phyloP scores from a whole-genome alignment of 2,329 filamentous ascomycete genomes.

The Epichloe hybrida region DNA sequence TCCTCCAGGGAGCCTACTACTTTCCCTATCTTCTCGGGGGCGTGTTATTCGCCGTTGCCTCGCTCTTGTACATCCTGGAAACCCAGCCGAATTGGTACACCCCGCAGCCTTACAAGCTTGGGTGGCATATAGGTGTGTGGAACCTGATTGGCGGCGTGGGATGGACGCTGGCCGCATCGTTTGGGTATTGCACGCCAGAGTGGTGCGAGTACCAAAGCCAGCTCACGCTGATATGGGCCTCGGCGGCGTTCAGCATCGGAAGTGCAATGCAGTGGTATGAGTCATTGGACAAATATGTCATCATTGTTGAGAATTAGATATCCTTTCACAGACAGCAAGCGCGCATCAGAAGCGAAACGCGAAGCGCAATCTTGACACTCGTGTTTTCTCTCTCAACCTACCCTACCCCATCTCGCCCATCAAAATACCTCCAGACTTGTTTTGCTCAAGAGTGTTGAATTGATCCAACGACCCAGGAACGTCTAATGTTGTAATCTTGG shows the following conservation, averaged over 20 bases:
- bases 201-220: constrained; percentile 30
- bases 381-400: not conserved
- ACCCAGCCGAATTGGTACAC: constrained; percentile 48
- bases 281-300: constrained; percentile 10
- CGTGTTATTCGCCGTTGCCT: constrained; percentile 42
- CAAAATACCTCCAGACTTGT: too few relatives aligned
- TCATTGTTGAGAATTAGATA: not conserved
- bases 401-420: not conserved
- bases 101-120: constrained; percentile 39
- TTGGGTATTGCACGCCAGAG: constrained; percentile 31
- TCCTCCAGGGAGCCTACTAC: constrained; percentile 42
- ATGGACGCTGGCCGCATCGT: constrained; percentile 43
- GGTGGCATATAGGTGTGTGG: constrained; percentile 53
- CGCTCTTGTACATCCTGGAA: constrained; percentile 48
- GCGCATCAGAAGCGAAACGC: too few relatives aligned
- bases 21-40: constrained; percentile 46
- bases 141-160: constrained; percentile 48
- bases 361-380: not conserved
- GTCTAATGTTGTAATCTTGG: too few relatives aligned
- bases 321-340: too few relatives aligned
- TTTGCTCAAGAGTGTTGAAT: not conserved
- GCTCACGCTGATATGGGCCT: constrained; percentile 14
- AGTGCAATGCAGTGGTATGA: constrained; percentile 13
- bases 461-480: too few relatives aligned
- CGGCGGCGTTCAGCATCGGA: constrained; percentile 8